Base-by-base conservation (phyloP, 768 basidiomycete species). In the Infundibulicybe gibba region DNA sequence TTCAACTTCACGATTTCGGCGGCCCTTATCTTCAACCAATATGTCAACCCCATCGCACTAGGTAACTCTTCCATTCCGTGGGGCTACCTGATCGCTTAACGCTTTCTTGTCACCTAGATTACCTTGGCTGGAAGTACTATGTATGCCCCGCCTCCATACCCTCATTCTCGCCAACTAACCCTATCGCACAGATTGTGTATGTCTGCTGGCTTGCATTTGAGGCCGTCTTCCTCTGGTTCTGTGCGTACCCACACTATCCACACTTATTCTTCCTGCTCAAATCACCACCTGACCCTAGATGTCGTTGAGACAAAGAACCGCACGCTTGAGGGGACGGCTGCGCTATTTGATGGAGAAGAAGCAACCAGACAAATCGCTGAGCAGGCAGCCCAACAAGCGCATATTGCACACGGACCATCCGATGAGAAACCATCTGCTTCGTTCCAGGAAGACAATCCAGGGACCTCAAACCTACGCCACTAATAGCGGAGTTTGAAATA, bases 1-100 rank as follows among this genome's bases (percentile, higher is more conserved):
- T 89, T 92, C 75, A 87, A 81, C 67, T 86, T 93, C 61, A 68
- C 78, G 49, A 79, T 90, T 61, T 89, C 87, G 11, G 54, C 85
- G 46, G 77, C 90, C 5, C 81, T 93, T 54, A 87, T 94, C 64
- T 90, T 94, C 68, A 92, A 91, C 62, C 90, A 90, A 66, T 90
- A 91, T 59, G 81, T 85, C 63, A 92, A 92, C 71, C 90, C 89
- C 32, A 77, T 90, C 61, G 88, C 87, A 31, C 70, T 90, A 37
- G 72, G 63, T 61, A 44, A 39, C 33, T 32, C 9, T 14, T 37
- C 41, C 2, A 35, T 39, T 34, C 15, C 44, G 16, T 41, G 30
- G 16, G 21, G 34, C 13, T 51, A 16, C 52, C 32, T 3, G 2
- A 12, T 47, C 38, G 21, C 41, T 37, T 32, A 25, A 25, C 25